These are phyloP conservation scores for Magnolia kwangsiensis DNA, from an alignment of 164 flowering plant species.

Conservation along the genomic window DNA sequence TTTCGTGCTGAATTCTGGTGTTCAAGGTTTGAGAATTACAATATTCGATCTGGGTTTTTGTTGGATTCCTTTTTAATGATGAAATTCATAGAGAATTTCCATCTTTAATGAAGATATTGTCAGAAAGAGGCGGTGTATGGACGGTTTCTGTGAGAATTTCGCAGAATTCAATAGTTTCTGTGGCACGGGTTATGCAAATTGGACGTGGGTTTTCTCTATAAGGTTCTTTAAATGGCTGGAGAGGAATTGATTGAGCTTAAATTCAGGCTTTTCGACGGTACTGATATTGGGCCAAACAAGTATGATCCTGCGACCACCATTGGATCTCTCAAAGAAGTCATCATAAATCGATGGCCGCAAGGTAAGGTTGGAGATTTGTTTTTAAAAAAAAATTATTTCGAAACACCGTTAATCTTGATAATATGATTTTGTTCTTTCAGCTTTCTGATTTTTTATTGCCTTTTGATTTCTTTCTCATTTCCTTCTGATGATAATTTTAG, in stretches of 20 bases:
- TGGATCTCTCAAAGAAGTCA: conserved; percentile 54
- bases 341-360: conserved; percentile 68
- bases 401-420: neutral
- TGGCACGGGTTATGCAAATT: conserved; percentile 10
- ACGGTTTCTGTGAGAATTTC: no score
- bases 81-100: neutral
- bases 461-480: no score
- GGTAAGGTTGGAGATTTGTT: conserved; percentile 31
- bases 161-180: neutral
- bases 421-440: neutral
- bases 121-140: neutral
- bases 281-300: conserved; percentile 67
- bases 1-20: neutral
- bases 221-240: conserved; percentile 44
- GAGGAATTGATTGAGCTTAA: conserved; percentile 64
- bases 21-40: neutral
- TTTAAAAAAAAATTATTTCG: no score
- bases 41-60: neutral
- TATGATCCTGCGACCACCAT: conserved; percentile 49
- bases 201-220: conserved; percentile 20
- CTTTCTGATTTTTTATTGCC: neutral
- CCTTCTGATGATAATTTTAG: no score
- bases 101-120: neutral
- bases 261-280: conserved; percentile 68
- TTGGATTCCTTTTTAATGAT: neutral